Percentiles rank a stretch among this genome's conserved stretches.
phyloP scores from a whole-genome alignment of 306 rosid genomes.

The Vicia faba region DNA sequence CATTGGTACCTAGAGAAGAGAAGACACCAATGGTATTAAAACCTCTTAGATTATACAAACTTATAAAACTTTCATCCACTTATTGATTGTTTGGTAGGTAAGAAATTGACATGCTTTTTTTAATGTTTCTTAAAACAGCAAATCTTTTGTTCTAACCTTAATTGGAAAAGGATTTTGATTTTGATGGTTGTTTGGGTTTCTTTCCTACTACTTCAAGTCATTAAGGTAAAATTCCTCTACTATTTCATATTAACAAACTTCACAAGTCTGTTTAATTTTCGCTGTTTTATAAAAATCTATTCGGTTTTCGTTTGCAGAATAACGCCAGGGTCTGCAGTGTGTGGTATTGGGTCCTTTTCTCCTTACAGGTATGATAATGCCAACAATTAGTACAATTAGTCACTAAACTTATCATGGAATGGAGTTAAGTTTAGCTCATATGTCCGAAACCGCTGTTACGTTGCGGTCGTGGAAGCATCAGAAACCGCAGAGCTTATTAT shows the following conservation, averaged over 20 bases:
- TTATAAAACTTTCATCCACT: not conserved
- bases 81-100: constrained; percentile 14
- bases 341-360: constrained; percentile 86
- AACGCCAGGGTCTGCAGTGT: constrained; percentile 53
- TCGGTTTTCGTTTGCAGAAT: constrained; percentile 56
- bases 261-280: constrained; percentile 11
- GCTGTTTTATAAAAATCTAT: not conserved
- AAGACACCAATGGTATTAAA: constrained; percentile 59
- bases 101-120: constrained; percentile 19
- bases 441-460: too few relatives aligned
- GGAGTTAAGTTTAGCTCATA: too few relatives aligned
- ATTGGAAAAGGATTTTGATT: constrained; percentile 65
- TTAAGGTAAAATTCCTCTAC: constrained; percentile 56
- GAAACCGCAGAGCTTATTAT: not conserved
- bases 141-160: constrained; percentile 66
- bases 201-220: constrained; percentile 72
- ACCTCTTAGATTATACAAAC: not conserved
- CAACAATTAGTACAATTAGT: constrained; percentile 14
- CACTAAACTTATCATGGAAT: not conserved
- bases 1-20: constrained; percentile 61
- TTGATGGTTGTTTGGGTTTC: constrained; percentile 64
- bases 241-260: not conserved
- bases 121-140: constrained; percentile 47
- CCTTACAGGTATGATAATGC: constrained; percentile 60
- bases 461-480: not conserved